Evolutionary conservation across 202 grass and related monocot species (phyloP).

Genomic region (Saccharum hybrid): DNA sequence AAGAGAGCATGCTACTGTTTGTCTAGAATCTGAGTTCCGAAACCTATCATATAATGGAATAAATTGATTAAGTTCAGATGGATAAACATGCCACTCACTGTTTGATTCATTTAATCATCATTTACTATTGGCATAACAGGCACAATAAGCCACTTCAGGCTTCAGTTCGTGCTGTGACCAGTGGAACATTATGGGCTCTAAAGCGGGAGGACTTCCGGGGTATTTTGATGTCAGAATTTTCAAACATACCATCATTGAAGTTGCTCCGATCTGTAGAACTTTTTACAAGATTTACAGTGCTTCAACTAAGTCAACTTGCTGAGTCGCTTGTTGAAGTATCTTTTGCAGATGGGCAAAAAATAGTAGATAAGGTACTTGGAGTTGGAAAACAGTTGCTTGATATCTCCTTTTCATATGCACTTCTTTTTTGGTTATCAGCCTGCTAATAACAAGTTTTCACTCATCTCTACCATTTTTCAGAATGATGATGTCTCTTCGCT

Average conservation of each 20-base stretch:
- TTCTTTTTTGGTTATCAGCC: slow-evolving; percentile 32
- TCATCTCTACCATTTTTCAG: slow-evolving; percentile 49
- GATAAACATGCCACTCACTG: not conserved
- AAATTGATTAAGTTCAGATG: slow-evolving; percentile 33
- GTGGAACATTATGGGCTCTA: slow-evolving; percentile 88
- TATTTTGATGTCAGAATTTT: slow-evolving; percentile 94
- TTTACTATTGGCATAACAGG: slow-evolving; percentile 58
- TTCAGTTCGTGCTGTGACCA: slow-evolving; percentile 85
- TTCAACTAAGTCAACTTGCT: slow-evolving; percentile 90
- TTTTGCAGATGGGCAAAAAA: slow-evolving; percentile 81
- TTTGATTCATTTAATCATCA: slow-evolving; percentile 36
- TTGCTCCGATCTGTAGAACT: slow-evolving; percentile 81
- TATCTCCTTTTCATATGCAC: slow-evolving; percentile 31
- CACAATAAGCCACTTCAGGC: slow-evolving; percentile 98
- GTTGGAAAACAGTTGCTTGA: not conserved
- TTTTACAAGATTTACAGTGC: slow-evolving; percentile 84
- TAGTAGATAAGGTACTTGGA: slow-evolving; percentile 74
- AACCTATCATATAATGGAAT: slow-evolving; percentile 29
- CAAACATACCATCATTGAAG: slow-evolving; percentile 81
- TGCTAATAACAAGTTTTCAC: not conserved
- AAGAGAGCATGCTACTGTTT: slow-evolving; percentile 24
- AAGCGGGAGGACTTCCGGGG: slow-evolving; percentile 91
- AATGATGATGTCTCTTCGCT: slow-evolving; percentile 61
- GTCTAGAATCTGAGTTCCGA: slow-evolving; percentile 22
- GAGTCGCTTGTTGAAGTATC: slow-evolving; percentile 75